phyloP scores from a whole-genome alignment of 176 grass and related monocot species.

The Sorghum bicolor region Sorghum_bicolor_NCBIv3 NC_012873.2:60672001-60672500 shows the following conservation, averaged over 20 bases:
- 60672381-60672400: background rate
- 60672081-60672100: background rate
- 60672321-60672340: background rate
- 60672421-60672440: background rate
- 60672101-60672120: background rate
- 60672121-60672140: background rate
- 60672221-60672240: background rate
- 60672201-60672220: background rate
- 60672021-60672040: constrained; percentile 17
- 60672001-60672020: background rate
- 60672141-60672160: background rate
- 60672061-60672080: background rate
- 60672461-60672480: background rate
- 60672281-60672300: constrained; percentile 21
- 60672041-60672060: background rate
- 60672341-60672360: constrained; percentile 17
- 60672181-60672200: background rate
- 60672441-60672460: background rate
- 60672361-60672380: constrained; percentile 12
- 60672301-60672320: background rate
- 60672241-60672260: background rate
- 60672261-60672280: background rate
- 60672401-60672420: background rate
- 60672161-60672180: background rate
- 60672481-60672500: background rate